These are phyloP conservation scores for Helicostylum pulchrum DNA, from an alignment of 192 early-diverging fungal genomes.

Conservation along the genomic window DNA sequence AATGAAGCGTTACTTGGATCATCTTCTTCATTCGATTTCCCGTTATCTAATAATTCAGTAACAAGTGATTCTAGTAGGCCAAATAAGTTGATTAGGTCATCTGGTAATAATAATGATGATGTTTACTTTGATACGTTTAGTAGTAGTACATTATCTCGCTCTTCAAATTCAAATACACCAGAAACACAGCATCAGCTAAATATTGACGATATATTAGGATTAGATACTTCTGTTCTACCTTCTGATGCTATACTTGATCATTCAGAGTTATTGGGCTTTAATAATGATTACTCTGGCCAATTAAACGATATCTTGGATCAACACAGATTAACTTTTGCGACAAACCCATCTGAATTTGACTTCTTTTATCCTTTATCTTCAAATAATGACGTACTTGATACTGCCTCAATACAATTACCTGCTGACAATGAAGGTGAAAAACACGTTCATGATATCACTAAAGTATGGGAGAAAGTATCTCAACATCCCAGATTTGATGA, in stretches of 20 bases:
- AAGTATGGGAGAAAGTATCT: constrained; percentile 50
- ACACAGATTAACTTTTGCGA: constrained; percentile 1
- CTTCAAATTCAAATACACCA: constrained; percentile 1
- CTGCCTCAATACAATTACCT: background rate
- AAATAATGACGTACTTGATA: background rate
- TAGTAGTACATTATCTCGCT: background rate
- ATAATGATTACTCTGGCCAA: background rate
- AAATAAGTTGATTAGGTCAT: background rate
- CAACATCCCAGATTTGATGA: constrained; percentile 58
- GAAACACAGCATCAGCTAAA: background rate
- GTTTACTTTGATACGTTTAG: no score
- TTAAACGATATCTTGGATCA: background rate
- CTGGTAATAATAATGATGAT: background rate
- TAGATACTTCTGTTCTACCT: background rate
- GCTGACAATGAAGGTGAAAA: background rate
- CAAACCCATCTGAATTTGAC: background rate
- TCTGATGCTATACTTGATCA: background rate
- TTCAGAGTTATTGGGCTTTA: background rate
- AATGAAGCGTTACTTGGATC: background rate
- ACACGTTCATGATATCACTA: constrained; percentile 10
- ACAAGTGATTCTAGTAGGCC: background rate
- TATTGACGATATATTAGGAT: constrained; percentile 1
- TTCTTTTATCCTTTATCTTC: background rate
- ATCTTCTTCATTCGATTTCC: background rate
- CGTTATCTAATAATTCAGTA: background rate